Conservation (phyloP, 495 filamentous ascomycete genomes). For the Penicillium arizonense region DNA sequence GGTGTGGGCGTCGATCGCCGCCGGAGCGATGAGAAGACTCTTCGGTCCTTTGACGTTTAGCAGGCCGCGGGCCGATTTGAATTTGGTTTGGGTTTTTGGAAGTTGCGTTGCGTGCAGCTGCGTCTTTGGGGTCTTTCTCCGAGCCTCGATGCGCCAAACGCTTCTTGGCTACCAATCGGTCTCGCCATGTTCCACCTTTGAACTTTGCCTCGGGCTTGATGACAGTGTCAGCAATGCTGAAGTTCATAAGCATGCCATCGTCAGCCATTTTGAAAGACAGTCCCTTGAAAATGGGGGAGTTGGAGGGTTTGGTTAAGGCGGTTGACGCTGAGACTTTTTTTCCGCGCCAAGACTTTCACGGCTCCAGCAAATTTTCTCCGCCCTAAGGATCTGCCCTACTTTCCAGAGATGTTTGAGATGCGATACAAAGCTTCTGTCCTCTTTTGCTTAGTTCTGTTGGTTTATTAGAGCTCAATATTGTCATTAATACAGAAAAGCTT, state of each 20-base stretch:
- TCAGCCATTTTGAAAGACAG: constrained; percentile 66
- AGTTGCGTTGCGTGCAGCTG: constrained; percentile 13
- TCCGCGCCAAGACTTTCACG: constrained; percentile 26
- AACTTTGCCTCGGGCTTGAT: constrained; percentile 65
- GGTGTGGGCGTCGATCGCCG: constrained; percentile 16
- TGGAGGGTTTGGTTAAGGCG: constrained; percentile 10
- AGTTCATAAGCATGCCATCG: constrained; percentile 94
- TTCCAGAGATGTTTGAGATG: constrained; percentile 19
- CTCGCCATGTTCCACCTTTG: constrained; percentile 89
- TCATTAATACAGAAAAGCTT: no score
- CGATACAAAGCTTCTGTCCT: no score
- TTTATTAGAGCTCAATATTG: no score
- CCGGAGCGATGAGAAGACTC: constrained; percentile 15
- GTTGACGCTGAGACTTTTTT: constrained; percentile 28
- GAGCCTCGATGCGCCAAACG: constrained; percentile 50
- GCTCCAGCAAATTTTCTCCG: constrained; percentile 34
- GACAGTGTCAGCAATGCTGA: constrained; percentile 65
- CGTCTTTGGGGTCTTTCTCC: constrained; percentile 25
- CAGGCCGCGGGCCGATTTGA: constrained; percentile 30
- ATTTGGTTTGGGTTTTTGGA: constrained; percentile 42
- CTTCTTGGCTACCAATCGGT: constrained; percentile 79
- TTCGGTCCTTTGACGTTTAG: constrained; percentile 39
- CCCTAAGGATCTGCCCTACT: constrained; percentile 36
- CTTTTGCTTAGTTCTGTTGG: no score
- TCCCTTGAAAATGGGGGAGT: constrained; percentile 5